Evolutionary conservation across 2,329 filamentous ascomycete species (phyloP), one percentile per base, ranked within the genome.

Genomic region (Leptographium wingfieldii): DNA sequence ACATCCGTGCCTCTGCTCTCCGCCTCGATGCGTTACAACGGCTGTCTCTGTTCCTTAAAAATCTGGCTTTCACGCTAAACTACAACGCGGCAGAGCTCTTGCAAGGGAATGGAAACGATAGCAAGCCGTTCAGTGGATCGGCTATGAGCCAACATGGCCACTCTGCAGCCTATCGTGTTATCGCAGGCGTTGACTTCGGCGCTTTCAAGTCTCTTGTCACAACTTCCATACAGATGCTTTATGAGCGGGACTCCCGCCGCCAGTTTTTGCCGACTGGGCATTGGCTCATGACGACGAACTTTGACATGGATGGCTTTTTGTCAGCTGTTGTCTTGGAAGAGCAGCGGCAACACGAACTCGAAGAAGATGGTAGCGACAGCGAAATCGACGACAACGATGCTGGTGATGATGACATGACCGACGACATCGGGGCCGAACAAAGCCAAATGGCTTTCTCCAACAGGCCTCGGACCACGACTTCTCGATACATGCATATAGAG

Each of bases 261-360:
- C 85, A 82, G 35, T 97, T 97, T 69, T 74, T 97, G 27, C 87
- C 90, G 1, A 74, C 79, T n/a, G 82, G 84, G 56, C 92, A 96
- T 70, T 99, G 94, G 94, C 77, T 97, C 43, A 97, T 97, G 92
- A 94, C 88, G 2, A 78, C 77, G 0, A 86, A 84, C 62, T 89
- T 97, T 60, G 88, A 96, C 67, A 94, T 96, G 86, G 85, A 87
- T 63, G 84, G 87, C 0, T 97, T 97, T 68, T 87, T 96, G 54
- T 80, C 83, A 10, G 87, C 89, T 2, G 92, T 97, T 1, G 91
- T 96, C 3, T 79, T 84, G 54, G 94, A 99, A 72, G 91, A 96
- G 69, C 86, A 95, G 69, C 80, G 88, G 43, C 87, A 90, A 67
- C 80, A 84, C 60, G 80, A 91, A 14, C 77, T 85, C 60, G 79